phyloP scores from a whole-genome alignment of 2,329 filamentous ascomycete species.

The Paecilomyces niveus region DNA sequence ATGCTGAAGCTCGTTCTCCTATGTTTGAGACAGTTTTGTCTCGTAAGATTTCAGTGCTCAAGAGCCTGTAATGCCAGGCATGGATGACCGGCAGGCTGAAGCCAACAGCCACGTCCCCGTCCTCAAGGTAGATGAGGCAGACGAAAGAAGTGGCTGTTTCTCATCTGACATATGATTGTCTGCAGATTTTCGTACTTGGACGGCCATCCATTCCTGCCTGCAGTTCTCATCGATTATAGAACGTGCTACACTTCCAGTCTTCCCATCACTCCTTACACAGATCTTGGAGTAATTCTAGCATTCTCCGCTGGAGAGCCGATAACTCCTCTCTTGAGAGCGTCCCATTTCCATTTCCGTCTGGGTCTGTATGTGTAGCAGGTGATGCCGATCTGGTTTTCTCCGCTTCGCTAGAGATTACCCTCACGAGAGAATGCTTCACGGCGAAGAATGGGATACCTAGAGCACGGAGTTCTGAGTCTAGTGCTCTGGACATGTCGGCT shows the following conservation, averaged over 20 bases:
- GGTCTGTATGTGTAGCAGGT: constrained; percentile 1
- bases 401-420: background rate
- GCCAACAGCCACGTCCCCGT: too few relatives aligned
- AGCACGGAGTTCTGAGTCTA: constrained; percentile 48
- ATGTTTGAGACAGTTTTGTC: too few relatives aligned
- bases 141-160: background rate
- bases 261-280: constrained; percentile 34
- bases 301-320: constrained; percentile 38
- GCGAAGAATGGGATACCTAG: constrained; percentile 58
- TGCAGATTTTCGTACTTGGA: background rate
- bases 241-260: background rate
- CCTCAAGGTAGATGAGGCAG: too few relatives aligned
- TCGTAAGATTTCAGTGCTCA: background rate
- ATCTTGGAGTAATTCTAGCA: constrained; percentile 46
- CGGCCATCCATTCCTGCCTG: background rate
- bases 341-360: constrained; percentile 6
- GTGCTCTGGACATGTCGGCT: constrained; percentile 52
- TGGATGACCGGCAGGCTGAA: background rate
- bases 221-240: background rate
- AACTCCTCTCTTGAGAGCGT: constrained; percentile 37
- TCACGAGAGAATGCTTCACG: constrained; percentile 39
- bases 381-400: background rate
- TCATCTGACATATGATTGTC: background rate
- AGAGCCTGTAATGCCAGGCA: background rate
- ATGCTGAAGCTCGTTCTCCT: background rate